Percentiles rank a stretch among this genome's conserved stretches.
Conservation (phyloP, 1,284 basidiomycete genomes). For the Marasmius sp. region DNA sequence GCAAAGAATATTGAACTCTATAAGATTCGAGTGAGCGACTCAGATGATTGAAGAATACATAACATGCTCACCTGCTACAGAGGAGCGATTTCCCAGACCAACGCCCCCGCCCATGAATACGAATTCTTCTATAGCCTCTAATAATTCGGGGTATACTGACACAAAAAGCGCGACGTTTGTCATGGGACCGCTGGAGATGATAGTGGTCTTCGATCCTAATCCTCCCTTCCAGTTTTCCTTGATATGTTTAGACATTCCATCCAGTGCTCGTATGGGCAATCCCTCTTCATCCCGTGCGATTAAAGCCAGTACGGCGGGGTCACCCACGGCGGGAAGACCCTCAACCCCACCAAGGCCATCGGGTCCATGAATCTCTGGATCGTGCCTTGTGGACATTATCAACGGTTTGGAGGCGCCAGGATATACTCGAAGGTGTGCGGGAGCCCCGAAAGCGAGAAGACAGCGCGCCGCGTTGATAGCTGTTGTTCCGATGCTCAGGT, state of each 20-base stretch:
- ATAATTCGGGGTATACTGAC: constrained; percentile 65
- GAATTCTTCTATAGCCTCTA: constrained; percentile 71
- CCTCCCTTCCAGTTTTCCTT: constrained; percentile 54
- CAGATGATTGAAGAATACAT: neutral
- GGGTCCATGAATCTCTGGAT: constrained; percentile 76
- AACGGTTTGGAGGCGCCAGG: constrained; percentile 71
- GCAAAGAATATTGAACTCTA: constrained; percentile 80
- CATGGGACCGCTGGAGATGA: constrained; percentile 79
- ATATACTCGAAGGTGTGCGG: constrained; percentile 55
- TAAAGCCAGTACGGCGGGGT: constrained; percentile 46
- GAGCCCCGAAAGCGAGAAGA: constrained; percentile 67
- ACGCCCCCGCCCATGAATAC: constrained; percentile 90
- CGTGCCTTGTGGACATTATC: constrained; percentile 47
- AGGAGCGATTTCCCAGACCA: constrained; percentile 78
- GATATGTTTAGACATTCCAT: constrained; percentile 65
- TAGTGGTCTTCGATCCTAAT: constrained; percentile 52
- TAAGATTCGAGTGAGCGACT: neutral
- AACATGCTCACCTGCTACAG: constrained; percentile 58
- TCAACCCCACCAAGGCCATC: constrained; percentile 82
- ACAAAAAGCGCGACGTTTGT: constrained; percentile 84
- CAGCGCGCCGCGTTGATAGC: constrained; percentile 72
- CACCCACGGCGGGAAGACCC: constrained; percentile 55
- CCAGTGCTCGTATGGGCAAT: constrained; percentile 49
- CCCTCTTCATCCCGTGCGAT: constrained; percentile 43
- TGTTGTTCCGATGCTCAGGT: neutral